Base-by-base conservation (phyloP, 208 protist genomes). In the Leishmania aethiopica region DNA sequence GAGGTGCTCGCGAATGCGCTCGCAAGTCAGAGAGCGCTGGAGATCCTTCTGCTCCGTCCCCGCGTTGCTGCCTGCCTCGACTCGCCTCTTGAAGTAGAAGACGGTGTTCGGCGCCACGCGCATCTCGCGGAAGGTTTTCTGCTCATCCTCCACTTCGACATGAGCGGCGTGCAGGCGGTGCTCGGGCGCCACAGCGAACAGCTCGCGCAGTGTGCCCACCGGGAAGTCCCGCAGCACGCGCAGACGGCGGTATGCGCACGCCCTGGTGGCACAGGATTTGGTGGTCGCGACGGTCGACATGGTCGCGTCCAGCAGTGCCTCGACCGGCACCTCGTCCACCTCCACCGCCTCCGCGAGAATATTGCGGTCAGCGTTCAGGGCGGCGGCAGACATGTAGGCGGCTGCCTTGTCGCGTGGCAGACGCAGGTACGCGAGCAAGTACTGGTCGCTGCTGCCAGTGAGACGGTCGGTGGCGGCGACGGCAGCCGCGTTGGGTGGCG, bases 141-240 rank as follows among this genome's bases (percentile, higher is more conserved):
- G 47, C 75, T 90, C 87, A 53, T 88, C 81, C n/a, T 51, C 35
- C 47, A 89, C 51, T 66, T 81, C 83, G 47, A 28, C 74, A 64
- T 86, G 77, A 13, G 83, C 86, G 37, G 88, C 55, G 69, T 86
- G 78, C 15, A 95, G 89, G 37, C 83, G 82, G 32, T 87, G 75
- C 19, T 59, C 19, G 28, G 60, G 13, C 22, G 51, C 57, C 47
- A 92, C 81, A 51, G 72, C 79, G 76, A 88, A 92, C 51, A 95
- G 80, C 82, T 92, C 91, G n/a, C 91, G 89, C 75, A 95, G 77
- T 35, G 88, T 90, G 66, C 89, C 91, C 25, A 93, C 83, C 22
- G 91, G 89, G 77, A 88, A 93, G 64, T 85, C 79, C 42, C 75
- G 84, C 47, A 66, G 53, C 45, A 95, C 84, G 32, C 91, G 91